These are phyloP conservation scores for Rhizopogon salebrosus DNA, from an alignment of 768 basidiomycete genomes.

Conservation along the genomic window DNA sequence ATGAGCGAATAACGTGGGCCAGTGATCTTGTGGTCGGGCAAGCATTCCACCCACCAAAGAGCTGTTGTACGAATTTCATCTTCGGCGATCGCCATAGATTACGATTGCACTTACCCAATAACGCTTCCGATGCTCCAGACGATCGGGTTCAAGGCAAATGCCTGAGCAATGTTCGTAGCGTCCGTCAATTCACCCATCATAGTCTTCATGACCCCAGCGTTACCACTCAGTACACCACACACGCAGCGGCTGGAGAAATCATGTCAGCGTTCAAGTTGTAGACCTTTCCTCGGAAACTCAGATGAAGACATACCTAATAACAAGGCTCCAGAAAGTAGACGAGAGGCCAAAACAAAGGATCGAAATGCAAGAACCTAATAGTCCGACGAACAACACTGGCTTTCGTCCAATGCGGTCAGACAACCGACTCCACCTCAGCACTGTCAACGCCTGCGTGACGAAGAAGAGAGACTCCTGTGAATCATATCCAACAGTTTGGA, in stretches of 20 bases:
- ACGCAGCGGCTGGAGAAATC: constrained; percentile 25
- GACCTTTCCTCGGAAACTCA: not conserved
- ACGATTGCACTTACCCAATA: constrained; percentile 24
- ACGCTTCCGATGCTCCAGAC: constrained; percentile 27
- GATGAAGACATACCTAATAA: constrained; percentile 39
- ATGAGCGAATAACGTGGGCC: constrained; percentile 41
- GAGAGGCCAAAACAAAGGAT: constrained; percentile 62
- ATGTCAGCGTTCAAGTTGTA: not conserved
- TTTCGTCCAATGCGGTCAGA: constrained; percentile 59
- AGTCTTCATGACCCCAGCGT: constrained; percentile 59
- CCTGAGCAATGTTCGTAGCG: constrained; percentile 28
- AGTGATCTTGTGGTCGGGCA: constrained; percentile 49
- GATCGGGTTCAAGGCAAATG: constrained; percentile 24
- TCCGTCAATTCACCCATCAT: constrained; percentile 60
- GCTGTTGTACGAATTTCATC: constrained; percentile 21
- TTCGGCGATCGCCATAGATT: not conserved
- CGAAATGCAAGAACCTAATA: constrained; percentile 45
- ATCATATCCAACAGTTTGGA: not conserved
- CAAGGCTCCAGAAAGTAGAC: constrained; percentile 45
- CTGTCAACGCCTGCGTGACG: constrained; percentile 48
- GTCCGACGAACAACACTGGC: constrained; percentile 50
- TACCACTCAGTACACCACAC: constrained; percentile 32
- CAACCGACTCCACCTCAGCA: constrained; percentile 59
- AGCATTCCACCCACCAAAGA: constrained; percentile 58
- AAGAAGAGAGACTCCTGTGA: constrained; percentile 59